Evolutionary conservation across 345 rosid genomes (phyloP).

Genomic region (Excoecaria cochinchinensis): DNA sequence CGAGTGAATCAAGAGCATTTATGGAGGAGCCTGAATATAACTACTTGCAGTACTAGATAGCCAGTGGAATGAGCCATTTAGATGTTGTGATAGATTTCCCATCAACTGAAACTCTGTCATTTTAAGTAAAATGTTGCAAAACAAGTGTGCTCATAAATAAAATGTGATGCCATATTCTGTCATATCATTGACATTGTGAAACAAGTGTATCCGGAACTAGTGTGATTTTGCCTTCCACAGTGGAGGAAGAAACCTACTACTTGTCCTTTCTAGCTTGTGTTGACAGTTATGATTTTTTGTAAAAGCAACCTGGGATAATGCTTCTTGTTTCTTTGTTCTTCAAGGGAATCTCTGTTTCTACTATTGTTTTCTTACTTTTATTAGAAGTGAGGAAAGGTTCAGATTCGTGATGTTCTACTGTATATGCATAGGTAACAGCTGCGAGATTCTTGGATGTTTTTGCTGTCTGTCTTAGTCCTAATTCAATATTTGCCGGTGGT

Average conservation of each 20-base stretch:
- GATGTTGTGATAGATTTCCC: neutral
- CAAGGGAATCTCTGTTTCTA: neutral
- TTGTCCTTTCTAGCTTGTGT: neutral
- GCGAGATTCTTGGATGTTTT: conserved; percentile 80
- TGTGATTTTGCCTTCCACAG: neutral
- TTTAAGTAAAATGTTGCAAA: neutral
- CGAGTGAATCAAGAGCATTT: neutral
- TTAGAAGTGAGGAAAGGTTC: neutral
- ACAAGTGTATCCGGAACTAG: neutral
- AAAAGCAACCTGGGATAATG: neutral
- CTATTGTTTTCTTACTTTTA: conserved; percentile 4
- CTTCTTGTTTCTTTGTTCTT: neutral
- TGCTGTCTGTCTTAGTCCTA: conserved; percentile 69
- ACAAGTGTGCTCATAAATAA: neutral
- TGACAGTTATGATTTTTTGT: neutral
- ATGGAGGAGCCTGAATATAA: neutral
- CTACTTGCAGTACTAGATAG: neutral
- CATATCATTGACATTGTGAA: neutral
- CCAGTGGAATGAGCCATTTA: neutral
- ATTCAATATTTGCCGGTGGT: conserved; percentile 64
- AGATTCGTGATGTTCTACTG: neutral
- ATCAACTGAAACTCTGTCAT: neutral
- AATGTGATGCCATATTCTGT: neutral
- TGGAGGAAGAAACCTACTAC: neutral
- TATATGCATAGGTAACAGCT: conserved; percentile 59